A percentile compares a stretch with the other conserved stretches of the same genome.
Conservation (phyloP, 495 filamentous ascomycete species). For the Lichenothelia convexa region DNA sequence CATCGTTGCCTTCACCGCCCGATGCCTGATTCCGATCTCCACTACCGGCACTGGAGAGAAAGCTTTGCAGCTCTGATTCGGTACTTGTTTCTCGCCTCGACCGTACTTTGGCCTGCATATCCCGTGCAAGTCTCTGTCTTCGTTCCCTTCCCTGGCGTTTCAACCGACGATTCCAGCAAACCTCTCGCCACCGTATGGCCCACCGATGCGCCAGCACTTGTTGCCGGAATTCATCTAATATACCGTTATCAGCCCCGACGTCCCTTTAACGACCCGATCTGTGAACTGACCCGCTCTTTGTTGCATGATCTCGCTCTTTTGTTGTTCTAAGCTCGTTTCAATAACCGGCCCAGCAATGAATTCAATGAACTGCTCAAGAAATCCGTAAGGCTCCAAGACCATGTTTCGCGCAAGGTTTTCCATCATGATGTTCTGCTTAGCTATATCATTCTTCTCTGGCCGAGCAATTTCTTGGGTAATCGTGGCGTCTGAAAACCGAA, state of each 20-base stretch:
- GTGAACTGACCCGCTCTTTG: too few species aligned
- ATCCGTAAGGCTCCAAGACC: constrained; percentile 5
- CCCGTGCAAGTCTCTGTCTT: not conserved
- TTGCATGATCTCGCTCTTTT: constrained; percentile 3
- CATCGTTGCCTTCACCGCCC: not conserved
- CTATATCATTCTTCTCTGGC: too few species aligned
- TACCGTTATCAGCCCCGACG: too few species aligned
- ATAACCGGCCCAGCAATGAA: constrained; percentile 6
- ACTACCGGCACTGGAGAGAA: not conserved
- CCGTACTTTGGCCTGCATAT: not conserved
- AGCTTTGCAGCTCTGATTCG: not conserved
- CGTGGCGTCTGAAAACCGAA: too few species aligned
- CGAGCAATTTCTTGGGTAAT: too few species aligned
- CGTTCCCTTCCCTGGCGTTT: constrained; percentile 6
- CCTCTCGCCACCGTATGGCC: constrained; percentile 10
- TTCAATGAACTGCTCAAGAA: constrained; percentile 12
- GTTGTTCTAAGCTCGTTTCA: constrained; percentile 1
- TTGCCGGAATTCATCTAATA: constrained; percentile 9
- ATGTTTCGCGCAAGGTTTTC: constrained; percentile 7
- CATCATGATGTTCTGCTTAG: not conserved
- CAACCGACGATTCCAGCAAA: constrained; percentile 5
- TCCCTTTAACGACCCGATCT: too few species aligned
- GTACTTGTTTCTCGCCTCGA: not conserved
- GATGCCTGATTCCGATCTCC: not conserved
- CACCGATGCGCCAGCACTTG: constrained; percentile 3